A percentile compares a stretch with the other conserved stretches of the same genome.
Conservation (phyloP, 2,329 filamentous ascomycete species). For the Stachybotrys elegans region DNA sequence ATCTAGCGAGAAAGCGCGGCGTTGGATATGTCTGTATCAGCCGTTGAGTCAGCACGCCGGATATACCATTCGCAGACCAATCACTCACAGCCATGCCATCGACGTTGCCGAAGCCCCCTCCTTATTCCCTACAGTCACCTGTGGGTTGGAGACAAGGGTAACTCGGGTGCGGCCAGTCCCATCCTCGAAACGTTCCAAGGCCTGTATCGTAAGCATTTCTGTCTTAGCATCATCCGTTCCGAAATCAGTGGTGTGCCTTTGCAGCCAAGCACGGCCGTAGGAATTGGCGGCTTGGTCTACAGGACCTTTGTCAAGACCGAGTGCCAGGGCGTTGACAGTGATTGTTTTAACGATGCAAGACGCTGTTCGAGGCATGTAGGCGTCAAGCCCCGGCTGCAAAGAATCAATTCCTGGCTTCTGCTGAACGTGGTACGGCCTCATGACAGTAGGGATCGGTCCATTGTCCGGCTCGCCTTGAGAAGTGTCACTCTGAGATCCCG, state of each 20-base stretch:
- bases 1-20: background rate
- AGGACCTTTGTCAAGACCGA: background rate
- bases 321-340: background rate
- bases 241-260: background rate
- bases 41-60: background rate
- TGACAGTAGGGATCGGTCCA: too few species aligned
- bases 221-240: background rate
- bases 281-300: background rate
- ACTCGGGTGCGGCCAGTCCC: background rate
- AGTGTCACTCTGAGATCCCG: too few species aligned
- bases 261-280: background rate
- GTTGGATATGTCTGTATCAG: background rate
- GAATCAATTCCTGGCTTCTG: too few species aligned
- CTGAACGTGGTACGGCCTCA: too few species aligned
- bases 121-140: background rate
- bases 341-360: background rate
- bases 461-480: too few species aligned
- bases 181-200: background rate
- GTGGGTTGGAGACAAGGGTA: background rate
- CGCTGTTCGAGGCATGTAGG: background rate
- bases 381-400: too few species aligned
- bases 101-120: background rate
- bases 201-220: background rate
- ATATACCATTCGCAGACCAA: too few species aligned
- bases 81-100: background rate